Conservation (phyloP, 257 asterid species). For the Nicotiana attenuata region DNA sequence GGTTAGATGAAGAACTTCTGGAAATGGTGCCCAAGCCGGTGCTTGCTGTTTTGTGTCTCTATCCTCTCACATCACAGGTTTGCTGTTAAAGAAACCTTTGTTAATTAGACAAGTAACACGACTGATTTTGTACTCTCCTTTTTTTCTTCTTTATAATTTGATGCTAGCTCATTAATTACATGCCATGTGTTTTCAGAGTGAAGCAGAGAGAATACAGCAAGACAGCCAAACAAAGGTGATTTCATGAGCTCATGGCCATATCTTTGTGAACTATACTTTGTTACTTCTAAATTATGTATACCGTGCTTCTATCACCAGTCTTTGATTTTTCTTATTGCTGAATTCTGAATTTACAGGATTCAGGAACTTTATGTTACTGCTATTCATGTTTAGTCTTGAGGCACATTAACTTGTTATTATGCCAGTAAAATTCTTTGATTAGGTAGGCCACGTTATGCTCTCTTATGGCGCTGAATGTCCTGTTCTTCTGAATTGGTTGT, state of each 20-base stretch:
- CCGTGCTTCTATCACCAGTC: background rate
- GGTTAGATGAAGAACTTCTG: conserved; percentile 85
- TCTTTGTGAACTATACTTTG: background rate
- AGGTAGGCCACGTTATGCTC: background rate
- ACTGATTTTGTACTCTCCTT: background rate
- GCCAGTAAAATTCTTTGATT: background rate
- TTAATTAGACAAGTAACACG: background rate
- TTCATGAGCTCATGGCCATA: background rate
- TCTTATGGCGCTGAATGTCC: background rate
- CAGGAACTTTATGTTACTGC: background rate
- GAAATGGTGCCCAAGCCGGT: conserved; percentile 95
- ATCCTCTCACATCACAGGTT: conserved; percentile 75
- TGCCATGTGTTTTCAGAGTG: conserved; percentile 49
- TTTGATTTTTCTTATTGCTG: background rate
- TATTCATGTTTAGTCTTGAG: background rate
- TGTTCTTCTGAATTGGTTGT: background rate
- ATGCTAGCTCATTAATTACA: background rate
- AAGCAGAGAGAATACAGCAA: conserved; percentile 72
- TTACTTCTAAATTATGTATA: background rate
- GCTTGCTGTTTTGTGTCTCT: conserved; percentile 79
- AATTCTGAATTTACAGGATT: background rate
- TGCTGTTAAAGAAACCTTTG: background rate
- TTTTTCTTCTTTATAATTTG: background rate
- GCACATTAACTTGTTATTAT: background rate
- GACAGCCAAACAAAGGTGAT: conserved; percentile 56